These are phyloP conservation scores for Jamesozyma hellenica DNA, from an alignment of 805 yeast species.

Conservation along the genomic window DNA sequence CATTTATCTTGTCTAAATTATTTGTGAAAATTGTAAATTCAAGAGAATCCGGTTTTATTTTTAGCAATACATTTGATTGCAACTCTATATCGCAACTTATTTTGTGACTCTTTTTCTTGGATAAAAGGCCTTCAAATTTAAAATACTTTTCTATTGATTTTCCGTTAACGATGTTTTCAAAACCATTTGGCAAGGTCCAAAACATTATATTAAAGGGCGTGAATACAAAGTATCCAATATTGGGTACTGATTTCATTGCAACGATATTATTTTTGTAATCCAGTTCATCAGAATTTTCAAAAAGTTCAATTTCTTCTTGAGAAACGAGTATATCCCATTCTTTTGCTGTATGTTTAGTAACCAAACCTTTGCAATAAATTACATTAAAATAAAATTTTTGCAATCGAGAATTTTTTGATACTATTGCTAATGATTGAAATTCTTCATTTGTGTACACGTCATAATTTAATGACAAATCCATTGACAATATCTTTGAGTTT, in stretches of 20 bases:
- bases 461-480: constrained; percentile 8
- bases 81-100: neutral
- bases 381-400: constrained; percentile 6
- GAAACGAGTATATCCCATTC: constrained; percentile 4
- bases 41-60: neutral
- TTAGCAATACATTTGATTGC: neutral
- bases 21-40: constrained; percentile 2
- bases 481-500: constrained; percentile 5
- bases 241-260: constrained; percentile 10
- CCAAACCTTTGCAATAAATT: constrained; percentile 2
- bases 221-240: constrained; percentile 17
- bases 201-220: constrained; percentile 7
- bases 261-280: neutral
- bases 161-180: constrained; percentile 12
- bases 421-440: constrained; percentile 8
- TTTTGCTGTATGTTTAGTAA: neutral
- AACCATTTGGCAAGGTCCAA: constrained; percentile 11
- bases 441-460: constrained; percentile 12
- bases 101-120: neutral
- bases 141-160: constrained; percentile 3
- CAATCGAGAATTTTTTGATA: constrained; percentile 2
- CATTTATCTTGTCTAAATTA: neutral
- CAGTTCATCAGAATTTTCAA: neutral
- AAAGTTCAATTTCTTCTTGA: neutral
- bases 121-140: constrained; percentile 2